Conservation (phyloP, 768 basidiomycete genomes). For the Rhodocollybia butyracea region DNA sequence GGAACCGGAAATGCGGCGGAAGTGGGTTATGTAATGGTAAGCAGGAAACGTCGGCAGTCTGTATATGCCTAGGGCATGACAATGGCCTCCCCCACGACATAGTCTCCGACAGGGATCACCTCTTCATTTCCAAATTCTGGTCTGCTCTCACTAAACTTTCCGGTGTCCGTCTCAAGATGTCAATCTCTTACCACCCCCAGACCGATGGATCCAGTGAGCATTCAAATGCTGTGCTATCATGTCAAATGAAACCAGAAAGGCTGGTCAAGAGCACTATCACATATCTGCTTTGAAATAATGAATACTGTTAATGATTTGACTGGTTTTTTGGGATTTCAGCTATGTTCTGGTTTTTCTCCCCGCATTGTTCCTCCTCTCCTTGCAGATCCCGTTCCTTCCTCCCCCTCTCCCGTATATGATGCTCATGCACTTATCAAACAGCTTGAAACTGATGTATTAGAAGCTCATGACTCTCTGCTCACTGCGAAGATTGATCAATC, state of each 20-base stretch:
- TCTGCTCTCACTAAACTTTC: conserved; percentile 13
- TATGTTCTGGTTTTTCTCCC: conserved; percentile 13
- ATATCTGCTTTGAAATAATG: conserved; percentile 19
- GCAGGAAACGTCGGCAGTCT: no score
- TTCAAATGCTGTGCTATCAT: conserved; percentile 18
- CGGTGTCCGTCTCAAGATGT: conserved; percentile 24
- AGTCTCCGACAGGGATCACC: conserved; percentile 28
- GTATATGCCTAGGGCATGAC: no score
- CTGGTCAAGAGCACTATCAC: conserved; percentile 16
- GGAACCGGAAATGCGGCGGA: no score
- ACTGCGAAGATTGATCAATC: conserved; percentile 13
- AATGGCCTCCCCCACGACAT: conserved; percentile 27
- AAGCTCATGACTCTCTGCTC: conserved; percentile 13
- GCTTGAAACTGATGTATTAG: background rate
- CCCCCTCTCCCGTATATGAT: background rate
- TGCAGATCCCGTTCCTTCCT: no score
- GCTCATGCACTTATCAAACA: background rate
- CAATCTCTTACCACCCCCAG: conserved; percentile 31
- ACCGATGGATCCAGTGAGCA: conserved; percentile 27
- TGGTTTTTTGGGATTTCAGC: conserved; percentile 19
- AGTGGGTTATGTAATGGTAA: no score
- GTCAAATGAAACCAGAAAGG: conserved; percentile 21
- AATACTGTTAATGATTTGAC: conserved; percentile 14
- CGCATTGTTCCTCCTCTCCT: conserved; percentile 13
- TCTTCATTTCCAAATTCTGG: conserved; percentile 32